phyloP scores from a whole-genome alignment of 2,329 filamentous ascomycete genomes.

The Ceratocystis diversiconidia region DNA sequence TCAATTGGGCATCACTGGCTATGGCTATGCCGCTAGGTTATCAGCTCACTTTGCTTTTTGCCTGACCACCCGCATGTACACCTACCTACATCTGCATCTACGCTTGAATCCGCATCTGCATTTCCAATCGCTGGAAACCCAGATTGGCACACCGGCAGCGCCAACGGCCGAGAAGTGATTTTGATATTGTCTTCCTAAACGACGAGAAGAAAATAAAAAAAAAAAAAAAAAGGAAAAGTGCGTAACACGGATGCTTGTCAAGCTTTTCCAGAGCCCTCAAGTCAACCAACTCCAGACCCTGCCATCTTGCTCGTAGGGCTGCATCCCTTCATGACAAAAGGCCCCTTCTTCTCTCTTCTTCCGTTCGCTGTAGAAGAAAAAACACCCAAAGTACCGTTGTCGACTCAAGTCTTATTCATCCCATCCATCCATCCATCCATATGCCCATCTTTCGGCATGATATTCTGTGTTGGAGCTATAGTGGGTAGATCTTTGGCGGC shows the following conservation, averaged over 20 bases:
- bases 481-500: not conserved
- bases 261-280: not conserved
- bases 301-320: slow-evolving; percentile 8
- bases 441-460: slow-evolving; percentile 5
- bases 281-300: slow-evolving; percentile 1
- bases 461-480: not conserved
- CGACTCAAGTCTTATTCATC: slow-evolving; percentile 5
- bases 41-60: not conserved
- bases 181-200: not conserved
- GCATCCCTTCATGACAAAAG: slow-evolving; percentile 10
- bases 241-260: not conserved
- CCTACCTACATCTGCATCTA: not conserved
- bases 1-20: not conserved
- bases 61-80: not conserved
- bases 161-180: too few species aligned
- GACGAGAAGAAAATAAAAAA: not conserved
- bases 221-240: not conserved
- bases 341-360: slow-evolving; percentile 9
- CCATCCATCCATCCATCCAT: slow-evolving; percentile 1
- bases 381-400: slow-evolving; percentile 1
- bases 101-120: not conserved
- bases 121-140: too few species aligned
- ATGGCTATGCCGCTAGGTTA: not conserved
- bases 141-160: too few species aligned
- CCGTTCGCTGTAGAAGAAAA: not conserved